A percentile compares a stretch with the other conserved stretches of the same genome.
These are phyloP conservation scores for Albatrellus sp. DNA, from an alignment of 1,284 basidiomycete species.

Conservation along the genomic window DNA sequence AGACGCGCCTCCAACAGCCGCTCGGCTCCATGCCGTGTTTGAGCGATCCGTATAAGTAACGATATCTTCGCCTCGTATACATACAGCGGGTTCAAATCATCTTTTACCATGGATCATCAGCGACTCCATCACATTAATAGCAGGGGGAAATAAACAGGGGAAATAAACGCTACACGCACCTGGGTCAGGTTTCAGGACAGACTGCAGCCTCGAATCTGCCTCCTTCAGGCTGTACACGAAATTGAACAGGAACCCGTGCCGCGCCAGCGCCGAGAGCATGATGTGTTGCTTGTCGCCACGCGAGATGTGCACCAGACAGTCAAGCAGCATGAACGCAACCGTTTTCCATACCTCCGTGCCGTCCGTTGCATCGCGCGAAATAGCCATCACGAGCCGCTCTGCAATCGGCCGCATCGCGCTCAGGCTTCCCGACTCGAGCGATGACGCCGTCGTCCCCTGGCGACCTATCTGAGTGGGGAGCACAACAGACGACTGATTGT, in stretches of 20 bases:
- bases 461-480: background rate
- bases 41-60: slow-evolving; percentile 74
- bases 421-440: slow-evolving; percentile 52
- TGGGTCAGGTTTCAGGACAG: slow-evolving; percentile 80
- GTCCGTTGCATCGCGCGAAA: slow-evolving; percentile 87
- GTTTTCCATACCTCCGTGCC: slow-evolving; percentile 96
- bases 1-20: slow-evolving; percentile 73
- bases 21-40: slow-evolving; percentile 76
- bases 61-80: slow-evolving; percentile 94
- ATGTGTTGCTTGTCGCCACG: slow-evolving; percentile 48
- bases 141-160: background rate
- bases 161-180: slow-evolving; percentile 29
- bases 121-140: background rate
- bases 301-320: slow-evolving; percentile 61
- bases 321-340: slow-evolving; percentile 79
- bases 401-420: slow-evolving; percentile 48
- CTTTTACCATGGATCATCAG: slow-evolving; percentile 24
- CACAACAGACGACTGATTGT: slow-evolving; percentile 20
- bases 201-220: slow-evolving; percentile 67
- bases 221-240: slow-evolving; percentile 82
- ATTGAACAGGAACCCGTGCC: slow-evolving; percentile 73
- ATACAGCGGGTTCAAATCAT: slow-evolving; percentile 84
- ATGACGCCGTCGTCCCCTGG: slow-evolving; percentile 16
- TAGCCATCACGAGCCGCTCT: slow-evolving; percentile 67
- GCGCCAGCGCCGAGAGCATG: slow-evolving; percentile 49